Conservation (phyloP, 208 protist genomes). For the Herpetomonas tarakana region DNA sequence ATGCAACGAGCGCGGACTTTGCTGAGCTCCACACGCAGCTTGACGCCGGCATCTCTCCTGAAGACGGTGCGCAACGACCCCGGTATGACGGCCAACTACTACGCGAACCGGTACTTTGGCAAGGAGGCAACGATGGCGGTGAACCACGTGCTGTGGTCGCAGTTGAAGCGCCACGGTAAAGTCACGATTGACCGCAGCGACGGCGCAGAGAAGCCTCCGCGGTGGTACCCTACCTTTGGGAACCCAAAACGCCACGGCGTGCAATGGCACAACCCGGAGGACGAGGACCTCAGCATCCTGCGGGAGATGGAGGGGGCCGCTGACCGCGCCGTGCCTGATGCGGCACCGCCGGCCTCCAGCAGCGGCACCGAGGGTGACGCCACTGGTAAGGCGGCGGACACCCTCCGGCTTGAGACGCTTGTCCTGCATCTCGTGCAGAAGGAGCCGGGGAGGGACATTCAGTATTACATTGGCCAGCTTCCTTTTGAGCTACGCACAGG, state of each 20-base stretch:
- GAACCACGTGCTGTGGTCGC: conserved; percentile 69
- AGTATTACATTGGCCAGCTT: conserved; percentile 64
- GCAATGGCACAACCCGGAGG: conserved; percentile 52
- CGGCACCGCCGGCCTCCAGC: background rate
- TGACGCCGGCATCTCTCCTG: conserved; percentile 52
- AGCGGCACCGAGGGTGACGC: background rate
- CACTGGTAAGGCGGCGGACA: background rate
- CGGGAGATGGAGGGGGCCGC: conserved; percentile 7
- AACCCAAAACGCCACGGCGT: conserved; percentile 51
- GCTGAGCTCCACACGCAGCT: conserved; percentile 13
- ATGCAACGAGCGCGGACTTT: too few relatives aligned
- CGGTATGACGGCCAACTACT: conserved; percentile 78
- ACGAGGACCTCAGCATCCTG: conserved; percentile 77
- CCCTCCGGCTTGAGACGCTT: conserved; percentile 33
- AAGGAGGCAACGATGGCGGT: conserved; percentile 55
- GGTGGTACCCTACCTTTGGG: conserved; percentile 70
- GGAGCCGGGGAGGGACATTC: conserved; percentile 59
- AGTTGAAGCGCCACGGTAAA: conserved; percentile 76
- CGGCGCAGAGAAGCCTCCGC: conserved; percentile 43
- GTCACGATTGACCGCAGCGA: conserved; percentile 70
- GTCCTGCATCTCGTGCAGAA: conserved; percentile 48
- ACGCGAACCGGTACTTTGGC: conserved; percentile 86
- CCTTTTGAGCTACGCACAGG: conserved; percentile 26
- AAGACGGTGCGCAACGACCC: conserved; percentile 76
- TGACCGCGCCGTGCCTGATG: background rate